phyloP scores from a whole-genome alignment of 2,329 filamentous ascomycete genomes.

The Colletotrichum paranaense region DNA sequence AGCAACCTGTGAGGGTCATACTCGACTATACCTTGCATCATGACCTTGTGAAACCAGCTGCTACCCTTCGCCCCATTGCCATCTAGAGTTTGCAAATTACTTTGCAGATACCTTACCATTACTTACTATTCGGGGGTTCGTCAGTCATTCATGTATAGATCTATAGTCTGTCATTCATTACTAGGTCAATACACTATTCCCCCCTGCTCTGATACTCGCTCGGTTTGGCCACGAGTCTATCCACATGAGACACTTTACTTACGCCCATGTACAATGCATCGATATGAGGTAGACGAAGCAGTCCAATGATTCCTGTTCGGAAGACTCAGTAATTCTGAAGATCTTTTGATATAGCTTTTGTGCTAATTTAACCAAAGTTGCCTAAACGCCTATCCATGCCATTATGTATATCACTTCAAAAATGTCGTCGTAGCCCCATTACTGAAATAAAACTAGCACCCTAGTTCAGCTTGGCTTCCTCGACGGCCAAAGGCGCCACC shows the following conservation, averaged over 20 bases:
- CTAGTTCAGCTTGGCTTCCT: conserved; percentile 34
- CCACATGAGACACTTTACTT: not conserved
- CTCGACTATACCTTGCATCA: no score
- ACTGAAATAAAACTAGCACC: not conserved
- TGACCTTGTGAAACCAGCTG: not conserved
- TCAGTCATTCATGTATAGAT: not conserved
- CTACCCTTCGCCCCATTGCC: not conserved
- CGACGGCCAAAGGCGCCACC: conserved; percentile 28
- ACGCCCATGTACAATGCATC: not conserved
- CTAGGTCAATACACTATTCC: not conserved
- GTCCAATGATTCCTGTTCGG: not conserved
- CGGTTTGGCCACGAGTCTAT: not conserved
- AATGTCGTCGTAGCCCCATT: not conserved
- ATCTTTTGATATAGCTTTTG: not conserved
- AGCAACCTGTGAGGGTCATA: no score
- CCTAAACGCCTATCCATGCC: not conserved
- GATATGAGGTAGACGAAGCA: not conserved
- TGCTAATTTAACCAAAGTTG: not conserved
- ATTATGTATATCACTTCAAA: not conserved
- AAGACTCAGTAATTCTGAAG: not conserved
- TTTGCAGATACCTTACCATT: not conserved
- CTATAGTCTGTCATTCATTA: not conserved
- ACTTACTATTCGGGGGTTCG: not conserved
- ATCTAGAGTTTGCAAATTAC: not conserved
- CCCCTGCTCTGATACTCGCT: not conserved